phyloP scores from a whole-genome alignment of 441 rosid species.

The Pelargonium australe region DNA sequence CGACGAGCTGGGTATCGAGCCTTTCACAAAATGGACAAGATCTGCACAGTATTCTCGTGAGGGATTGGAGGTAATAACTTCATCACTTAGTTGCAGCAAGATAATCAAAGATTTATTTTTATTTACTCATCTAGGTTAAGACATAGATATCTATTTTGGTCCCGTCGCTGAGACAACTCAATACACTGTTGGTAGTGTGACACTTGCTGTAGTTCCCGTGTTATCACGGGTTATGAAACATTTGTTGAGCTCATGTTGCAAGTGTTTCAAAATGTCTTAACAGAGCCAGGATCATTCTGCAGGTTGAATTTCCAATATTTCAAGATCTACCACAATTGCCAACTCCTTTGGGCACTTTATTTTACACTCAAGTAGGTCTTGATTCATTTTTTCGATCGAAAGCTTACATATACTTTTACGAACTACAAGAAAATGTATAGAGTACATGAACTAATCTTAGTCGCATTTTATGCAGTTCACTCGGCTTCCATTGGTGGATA shows the following conservation, averaged over 20 bases:
- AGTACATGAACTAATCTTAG: too few relatives aligned
- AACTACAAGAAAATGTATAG: too few relatives aligned
- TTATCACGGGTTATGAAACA: not conserved
- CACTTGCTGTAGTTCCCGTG: too few relatives aligned
- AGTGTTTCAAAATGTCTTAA: constrained; percentile 13
- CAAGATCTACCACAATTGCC: constrained; percentile 58
- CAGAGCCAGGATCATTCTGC: constrained; percentile 20
- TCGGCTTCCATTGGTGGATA: constrained; percentile 40
- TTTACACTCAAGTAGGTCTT: constrained; percentile 41
- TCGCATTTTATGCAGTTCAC: constrained; percentile 32
- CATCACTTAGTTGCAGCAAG: not conserved
- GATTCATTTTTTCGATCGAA: not conserved
- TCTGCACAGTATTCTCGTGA: constrained; percentile 49
- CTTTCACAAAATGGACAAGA: constrained; percentile 42
- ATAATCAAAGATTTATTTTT: not conserved
- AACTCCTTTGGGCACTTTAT: constrained; percentile 51
- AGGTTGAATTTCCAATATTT: constrained; percentile 63
- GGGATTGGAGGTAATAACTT: constrained; percentile 43
- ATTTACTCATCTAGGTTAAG: not conserved
- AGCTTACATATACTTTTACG: too few relatives aligned
- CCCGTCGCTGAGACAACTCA: too few relatives aligned
- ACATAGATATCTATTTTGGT: too few relatives aligned
- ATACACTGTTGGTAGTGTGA: too few relatives aligned
- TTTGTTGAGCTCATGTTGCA: constrained; percentile 7
- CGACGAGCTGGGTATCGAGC: constrained; percentile 48